Evolutionary conservation across 352 stramenopile species (phyloP).

Genomic region (Globisporangium middletonii): DNA sequence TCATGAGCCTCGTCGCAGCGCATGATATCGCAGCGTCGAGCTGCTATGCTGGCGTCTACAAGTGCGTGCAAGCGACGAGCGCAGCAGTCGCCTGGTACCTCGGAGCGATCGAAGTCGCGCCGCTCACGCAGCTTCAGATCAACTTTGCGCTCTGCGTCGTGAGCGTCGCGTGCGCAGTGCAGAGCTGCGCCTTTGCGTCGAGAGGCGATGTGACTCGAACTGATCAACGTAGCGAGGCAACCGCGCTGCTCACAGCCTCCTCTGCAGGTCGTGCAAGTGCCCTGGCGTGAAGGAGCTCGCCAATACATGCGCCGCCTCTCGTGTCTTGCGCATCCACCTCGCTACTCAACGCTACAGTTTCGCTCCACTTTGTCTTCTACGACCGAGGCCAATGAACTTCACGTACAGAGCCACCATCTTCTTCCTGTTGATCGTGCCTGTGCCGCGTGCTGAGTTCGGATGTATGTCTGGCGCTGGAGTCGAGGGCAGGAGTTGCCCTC

Average conservation of each 20-base stretch:
- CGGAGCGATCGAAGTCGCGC: constrained; percentile 18
- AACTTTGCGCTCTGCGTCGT: constrained; percentile 29
- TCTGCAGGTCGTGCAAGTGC: background rate
- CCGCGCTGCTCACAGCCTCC: background rate
- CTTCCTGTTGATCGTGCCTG: too few species aligned
- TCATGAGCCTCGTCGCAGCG: constrained; percentile 45
- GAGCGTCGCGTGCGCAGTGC: constrained; percentile 11
- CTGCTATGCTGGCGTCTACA: constrained; percentile 64
- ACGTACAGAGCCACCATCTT: too few species aligned
- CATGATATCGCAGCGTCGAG: constrained; percentile 27
- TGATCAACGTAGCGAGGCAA: background rate
- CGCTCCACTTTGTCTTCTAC: too few species aligned
- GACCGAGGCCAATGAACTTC: too few species aligned
- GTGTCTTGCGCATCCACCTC: too few species aligned
- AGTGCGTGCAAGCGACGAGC: constrained; percentile 44
- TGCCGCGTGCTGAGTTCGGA: too few species aligned
- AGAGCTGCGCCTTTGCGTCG: constrained; percentile 2
- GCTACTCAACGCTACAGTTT: too few species aligned
- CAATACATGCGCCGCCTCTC: too few species aligned
- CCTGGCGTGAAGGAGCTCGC: too few species aligned
- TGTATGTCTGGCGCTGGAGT: too few species aligned
- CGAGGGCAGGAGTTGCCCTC: too few species aligned
- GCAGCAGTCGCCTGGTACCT: constrained; percentile 34
- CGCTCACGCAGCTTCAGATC: constrained; percentile 22
- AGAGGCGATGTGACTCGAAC: background rate